Conservation (phyloP, 495 filamentous ascomycete genomes). For the Penicillium macrosclerotiorum region DNA sequence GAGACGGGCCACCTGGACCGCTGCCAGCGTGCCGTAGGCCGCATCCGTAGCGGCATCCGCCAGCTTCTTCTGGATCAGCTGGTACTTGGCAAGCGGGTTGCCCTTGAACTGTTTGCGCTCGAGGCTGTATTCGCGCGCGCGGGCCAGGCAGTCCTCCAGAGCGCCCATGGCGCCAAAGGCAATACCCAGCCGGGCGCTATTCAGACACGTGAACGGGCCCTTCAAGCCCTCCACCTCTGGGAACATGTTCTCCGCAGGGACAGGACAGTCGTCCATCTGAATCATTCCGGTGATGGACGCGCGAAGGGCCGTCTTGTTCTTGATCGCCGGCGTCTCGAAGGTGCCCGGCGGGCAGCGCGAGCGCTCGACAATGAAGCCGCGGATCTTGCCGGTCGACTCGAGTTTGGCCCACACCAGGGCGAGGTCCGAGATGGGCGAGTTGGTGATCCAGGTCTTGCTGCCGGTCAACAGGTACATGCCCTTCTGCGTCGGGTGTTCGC, state of each 20-base stretch:
- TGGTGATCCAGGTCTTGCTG: constrained; percentile 98
- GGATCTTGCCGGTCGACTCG: constrained; percentile 85
- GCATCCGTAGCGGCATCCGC: constrained; percentile 89
- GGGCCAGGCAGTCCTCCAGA: constrained; percentile 80
- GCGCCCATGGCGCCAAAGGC: constrained; percentile 92
- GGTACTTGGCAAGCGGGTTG: constrained; percentile 94
- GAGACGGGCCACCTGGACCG: constrained; percentile 84
- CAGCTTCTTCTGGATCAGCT: constrained; percentile 98
- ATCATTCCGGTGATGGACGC: constrained; percentile 98
- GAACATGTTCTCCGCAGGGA: constrained; percentile 91
- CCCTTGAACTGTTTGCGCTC: constrained; percentile 95
- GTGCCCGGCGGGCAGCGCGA: constrained; percentile 79
- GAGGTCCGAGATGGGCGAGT: constrained; percentile 90
- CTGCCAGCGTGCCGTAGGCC: constrained; percentile 81
- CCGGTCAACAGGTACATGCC: constrained; percentile 80
- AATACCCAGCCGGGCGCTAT: constrained; percentile 89
- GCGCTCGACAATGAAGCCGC: constrained; percentile 88
- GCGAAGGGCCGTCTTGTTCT: constrained; percentile 91
- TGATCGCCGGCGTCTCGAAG: constrained; percentile 86
- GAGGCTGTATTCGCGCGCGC: constrained; percentile 81
- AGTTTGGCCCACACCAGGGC: constrained; percentile 94
- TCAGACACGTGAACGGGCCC: constrained; percentile 92
- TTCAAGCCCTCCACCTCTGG: constrained; percentile 82
- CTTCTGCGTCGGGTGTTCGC: constrained; percentile 82
- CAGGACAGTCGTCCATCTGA: constrained; percentile 85